Conservation (phyloP, 1,284 basidiomycete genomes). For the Porogramme epimiltina region DNA sequence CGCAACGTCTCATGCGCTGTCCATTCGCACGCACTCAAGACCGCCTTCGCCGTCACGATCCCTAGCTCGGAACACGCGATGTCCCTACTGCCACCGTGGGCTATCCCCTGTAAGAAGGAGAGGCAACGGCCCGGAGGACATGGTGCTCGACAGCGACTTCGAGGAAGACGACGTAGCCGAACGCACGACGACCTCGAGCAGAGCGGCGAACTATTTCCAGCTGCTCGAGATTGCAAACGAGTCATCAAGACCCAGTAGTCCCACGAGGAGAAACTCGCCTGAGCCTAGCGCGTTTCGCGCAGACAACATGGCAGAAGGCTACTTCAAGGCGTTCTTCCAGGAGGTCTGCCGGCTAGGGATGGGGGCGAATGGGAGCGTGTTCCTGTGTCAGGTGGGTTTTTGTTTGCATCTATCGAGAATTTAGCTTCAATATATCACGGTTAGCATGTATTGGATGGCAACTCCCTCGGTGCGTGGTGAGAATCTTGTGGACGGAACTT, state of each 20-base stretch:
- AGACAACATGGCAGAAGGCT: conserved; percentile 78
- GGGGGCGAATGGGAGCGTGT: conserved; percentile 92
- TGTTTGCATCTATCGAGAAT: background rate
- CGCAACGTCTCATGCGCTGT: conserved; percentile 81
- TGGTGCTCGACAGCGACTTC: conserved; percentile 22
- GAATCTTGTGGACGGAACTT: background rate
- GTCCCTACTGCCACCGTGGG: conserved; percentile 72
- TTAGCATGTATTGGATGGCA: conserved; percentile 81
- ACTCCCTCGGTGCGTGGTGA: conserved; percentile 58
- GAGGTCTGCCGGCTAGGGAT: conserved; percentile 87
- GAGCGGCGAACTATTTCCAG: conserved; percentile 76
- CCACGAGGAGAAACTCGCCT: conserved; percentile 23
- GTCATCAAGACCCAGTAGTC: conserved; percentile 59
- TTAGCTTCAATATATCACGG: background rate
- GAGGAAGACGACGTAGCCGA: conserved; percentile 24
- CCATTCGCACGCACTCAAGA: conserved; percentile 53
- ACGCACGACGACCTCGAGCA: conserved; percentile 35
- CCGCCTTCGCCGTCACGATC: conserved; percentile 14
- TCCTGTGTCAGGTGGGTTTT: conserved; percentile 73
- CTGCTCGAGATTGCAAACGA: conserved; percentile 72
- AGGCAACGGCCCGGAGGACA: conserved; percentile 3
- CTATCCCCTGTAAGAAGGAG: conserved; percentile 39
- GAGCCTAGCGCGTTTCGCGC: conserved; percentile 47
- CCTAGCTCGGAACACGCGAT: conserved; percentile 37
- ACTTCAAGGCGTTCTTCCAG: conserved; percentile 86